These are phyloP conservation scores for Agaricales sp. DNA, from an alignment of 1,284 basidiomycete genomes.

Conservation along the genomic window DNA sequence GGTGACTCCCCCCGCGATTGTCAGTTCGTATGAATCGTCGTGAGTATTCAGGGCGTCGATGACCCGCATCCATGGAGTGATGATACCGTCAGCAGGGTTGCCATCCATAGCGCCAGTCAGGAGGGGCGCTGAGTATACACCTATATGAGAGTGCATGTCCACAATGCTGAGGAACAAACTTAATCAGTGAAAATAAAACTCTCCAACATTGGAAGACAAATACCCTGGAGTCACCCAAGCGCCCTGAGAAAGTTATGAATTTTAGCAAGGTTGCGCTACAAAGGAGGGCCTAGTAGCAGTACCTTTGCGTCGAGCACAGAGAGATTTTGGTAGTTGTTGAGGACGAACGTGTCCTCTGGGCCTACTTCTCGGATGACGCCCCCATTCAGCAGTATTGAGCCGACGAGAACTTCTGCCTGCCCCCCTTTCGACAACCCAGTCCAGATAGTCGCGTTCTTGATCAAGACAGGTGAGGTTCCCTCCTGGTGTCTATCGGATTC, in stretches of 20 bases:
- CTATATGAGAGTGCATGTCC: constrained; percentile 73
- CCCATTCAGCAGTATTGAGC: constrained; percentile 42
- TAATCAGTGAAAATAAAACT: too few relatives aligned
- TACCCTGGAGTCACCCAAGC: constrained; percentile 19
- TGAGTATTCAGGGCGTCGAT: constrained; percentile 56
- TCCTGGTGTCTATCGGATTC: constrained; percentile 60
- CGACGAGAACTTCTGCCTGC: constrained; percentile 38
- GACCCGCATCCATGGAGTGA: constrained; percentile 51
- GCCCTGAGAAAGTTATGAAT: constrained; percentile 29
- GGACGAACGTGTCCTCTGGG: background rate
- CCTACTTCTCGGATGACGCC: constrained; percentile 46
- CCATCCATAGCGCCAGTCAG: constrained; percentile 35
- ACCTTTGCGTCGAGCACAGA: background rate
- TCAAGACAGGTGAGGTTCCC: constrained; percentile 48
- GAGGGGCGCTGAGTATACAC: constrained; percentile 35
- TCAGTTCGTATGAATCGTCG: constrained; percentile 43
- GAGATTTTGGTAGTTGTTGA: background rate
- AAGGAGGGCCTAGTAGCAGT: too few relatives aligned
- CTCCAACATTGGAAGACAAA: too few relatives aligned
- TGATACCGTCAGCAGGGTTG: constrained; percentile 42
- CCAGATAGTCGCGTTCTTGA: constrained; percentile 58
- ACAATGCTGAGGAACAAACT: background rate
- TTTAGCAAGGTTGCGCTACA: too few relatives aligned
- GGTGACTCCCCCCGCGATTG: constrained; percentile 59
- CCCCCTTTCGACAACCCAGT: constrained; percentile 44